Evolutionary conservation across 371 early-diverging fungal species (phyloP).

Genomic region (Mucor saturninus): DNA sequence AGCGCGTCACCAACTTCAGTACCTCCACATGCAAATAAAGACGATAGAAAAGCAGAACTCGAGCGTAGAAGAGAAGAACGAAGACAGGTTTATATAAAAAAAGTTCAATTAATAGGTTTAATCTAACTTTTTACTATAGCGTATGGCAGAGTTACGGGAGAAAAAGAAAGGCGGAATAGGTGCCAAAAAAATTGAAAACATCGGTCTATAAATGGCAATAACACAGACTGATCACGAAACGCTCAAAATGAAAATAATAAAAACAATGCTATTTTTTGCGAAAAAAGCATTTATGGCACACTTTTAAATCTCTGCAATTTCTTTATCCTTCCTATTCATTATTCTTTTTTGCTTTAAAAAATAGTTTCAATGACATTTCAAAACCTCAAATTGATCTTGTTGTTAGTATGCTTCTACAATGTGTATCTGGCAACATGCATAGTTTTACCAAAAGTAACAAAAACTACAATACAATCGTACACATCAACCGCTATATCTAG

Average conservation of each 20-base stretch:
- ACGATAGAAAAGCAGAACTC: conserved; percentile 57
- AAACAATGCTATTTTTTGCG: not conserved
- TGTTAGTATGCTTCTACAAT: not conserved
- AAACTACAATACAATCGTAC: not conserved
- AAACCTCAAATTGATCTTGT: not conserved
- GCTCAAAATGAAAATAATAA: conserved; percentile 13
- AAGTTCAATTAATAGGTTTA: not conserved
- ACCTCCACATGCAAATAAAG: conserved; percentile 39
- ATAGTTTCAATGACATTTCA: not conserved
- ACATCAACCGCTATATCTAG: not conserved
- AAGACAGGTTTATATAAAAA: conserved; percentile 45
- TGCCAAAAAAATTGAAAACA: conserved; percentile 36
- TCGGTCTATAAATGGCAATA: conserved; percentile 24
- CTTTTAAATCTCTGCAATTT: conserved; percentile 2
- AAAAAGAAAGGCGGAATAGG: conserved; percentile 55
- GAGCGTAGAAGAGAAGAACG: conserved; percentile 67
- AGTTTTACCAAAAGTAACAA: conserved; percentile 8
- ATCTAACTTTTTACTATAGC: conserved; percentile 18
- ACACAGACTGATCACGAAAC: conserved; percentile 15
- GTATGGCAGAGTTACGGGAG: conserved; percentile 65
- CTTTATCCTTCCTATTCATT: conserved; percentile 4
- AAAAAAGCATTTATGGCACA: not conserved
- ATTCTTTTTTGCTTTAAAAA: not conserved
- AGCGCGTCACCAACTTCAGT: conserved; percentile 7
- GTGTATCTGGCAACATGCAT: conserved; percentile 9